These are phyloP conservation scores for Neoboletus magnificus DNA, from an alignment of 768 basidiomycete genomes.

Conservation along the genomic window DNA sequence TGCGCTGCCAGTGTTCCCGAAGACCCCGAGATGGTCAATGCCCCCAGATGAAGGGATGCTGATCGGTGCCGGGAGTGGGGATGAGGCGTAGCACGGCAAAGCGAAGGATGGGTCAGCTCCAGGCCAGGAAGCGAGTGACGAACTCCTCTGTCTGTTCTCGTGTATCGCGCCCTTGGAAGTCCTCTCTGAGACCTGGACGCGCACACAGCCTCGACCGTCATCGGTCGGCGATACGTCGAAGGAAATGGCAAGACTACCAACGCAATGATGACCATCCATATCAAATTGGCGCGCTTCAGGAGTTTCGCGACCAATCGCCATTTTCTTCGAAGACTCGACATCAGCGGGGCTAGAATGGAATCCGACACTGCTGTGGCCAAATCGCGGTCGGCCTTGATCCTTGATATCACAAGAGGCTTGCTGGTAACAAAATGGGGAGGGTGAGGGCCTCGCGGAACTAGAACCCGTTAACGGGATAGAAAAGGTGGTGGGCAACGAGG, in stretches of 20 bases:
- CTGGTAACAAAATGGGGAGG: slow-evolving; percentile 41
- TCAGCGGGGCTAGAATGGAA: slow-evolving; percentile 51
- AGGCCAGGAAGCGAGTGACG: slow-evolving; percentile 27
- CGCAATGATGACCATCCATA: slow-evolving; percentile 40
- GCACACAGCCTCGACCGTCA: slow-evolving; percentile 70
- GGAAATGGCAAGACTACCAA: slow-evolving; percentile 65
- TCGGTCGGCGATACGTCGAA: slow-evolving; percentile 64
- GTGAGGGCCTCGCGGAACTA: slow-evolving; percentile 36
- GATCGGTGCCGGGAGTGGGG: slow-evolving; percentile 40
- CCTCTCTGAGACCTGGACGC: slow-evolving; percentile 59
- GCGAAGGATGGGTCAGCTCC: slow-evolving; percentile 18
- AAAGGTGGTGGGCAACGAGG: slow-evolving; percentile 52
- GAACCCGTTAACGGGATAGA: slow-evolving; percentile 46
- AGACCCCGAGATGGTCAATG: slow-evolving; percentile 45
- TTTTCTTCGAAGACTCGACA: slow-evolving; percentile 28
- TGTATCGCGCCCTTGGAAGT: slow-evolving; percentile 17
- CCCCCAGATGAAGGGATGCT: slow-evolving; percentile 34
- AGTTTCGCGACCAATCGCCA: slow-evolving; percentile 31
- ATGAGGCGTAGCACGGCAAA: slow-evolving; percentile 23
- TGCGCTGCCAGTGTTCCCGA: slow-evolving; percentile 50
- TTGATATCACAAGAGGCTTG: slow-evolving; percentile 44
- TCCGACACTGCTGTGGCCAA: slow-evolving; percentile 31
- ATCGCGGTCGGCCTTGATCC: slow-evolving; percentile 55
- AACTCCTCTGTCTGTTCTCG: slow-evolving; percentile 14
- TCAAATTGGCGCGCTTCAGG: slow-evolving; percentile 54